Evolutionary conservation across 495 filamentous ascomycete species (phyloP), one percentile per base, ranked within the genome.

Genomic region (Penicillium ochrochloron): DNA sequence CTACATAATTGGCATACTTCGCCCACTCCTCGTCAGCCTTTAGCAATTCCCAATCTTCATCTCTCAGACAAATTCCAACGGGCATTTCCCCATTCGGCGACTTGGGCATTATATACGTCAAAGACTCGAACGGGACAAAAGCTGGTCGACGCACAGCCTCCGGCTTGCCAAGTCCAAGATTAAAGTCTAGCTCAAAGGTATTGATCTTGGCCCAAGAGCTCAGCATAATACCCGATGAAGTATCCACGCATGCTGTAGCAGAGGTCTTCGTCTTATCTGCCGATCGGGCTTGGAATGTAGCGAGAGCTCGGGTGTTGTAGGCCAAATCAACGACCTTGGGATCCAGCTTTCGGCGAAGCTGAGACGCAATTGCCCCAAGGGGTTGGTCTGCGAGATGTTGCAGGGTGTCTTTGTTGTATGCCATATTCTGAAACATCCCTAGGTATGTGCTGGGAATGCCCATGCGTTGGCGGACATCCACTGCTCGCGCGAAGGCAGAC

Each of bases 201-300:
- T 77, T 66, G 21, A 81, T 55, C 44, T 82, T 80, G 0, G 80
- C 73, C 86, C 84, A 88, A 10, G 83, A 87, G 66, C 80, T 84
- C 5, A 87, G 51, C 76, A 82, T 78, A 10, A 86, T 62, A 59
- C 85, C 84, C 23, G 56, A 60, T 0, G 73, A 69, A 31, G 76
- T 71, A 41, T 80, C 51, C 9, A 64, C 60, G 10, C 71, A 74
- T 2, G 72, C 63, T 5, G 73, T 70, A 55, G 78, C 56, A 7
- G 60, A 70, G 12, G 77, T 39, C 6, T 52, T 59, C 8, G 50
- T 69, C 48, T 76, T 81, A 50, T 83, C 75, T n/a, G 64, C 39
- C 1, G 68, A 60, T 14, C 66, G 64, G 29, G 69, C 19, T 17
- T 86, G 59, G 21, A 73, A 63, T 1, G 83, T 82, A 31, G 80